A percentile compares a stretch with the other conserved stretches of the same genome.
phyloP scores from a whole-genome alignment of 2,329 filamentous ascomycete species.

The Clarireedia paspali region DNA sequence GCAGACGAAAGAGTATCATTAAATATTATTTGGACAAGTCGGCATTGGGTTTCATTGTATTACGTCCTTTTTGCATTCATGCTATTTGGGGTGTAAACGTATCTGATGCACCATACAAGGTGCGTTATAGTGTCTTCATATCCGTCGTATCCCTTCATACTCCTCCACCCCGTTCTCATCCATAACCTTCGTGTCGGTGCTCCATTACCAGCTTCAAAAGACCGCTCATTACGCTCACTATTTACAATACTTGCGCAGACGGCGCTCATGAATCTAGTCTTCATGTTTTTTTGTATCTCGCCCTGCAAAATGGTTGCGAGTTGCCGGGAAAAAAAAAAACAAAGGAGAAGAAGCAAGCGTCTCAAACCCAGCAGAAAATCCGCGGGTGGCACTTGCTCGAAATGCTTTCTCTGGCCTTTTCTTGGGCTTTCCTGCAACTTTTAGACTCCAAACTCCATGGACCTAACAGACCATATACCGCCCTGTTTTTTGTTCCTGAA shows the following conservation, averaged over 20 bases:
- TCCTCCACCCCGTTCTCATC: no score
- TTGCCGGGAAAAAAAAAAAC: not conserved
- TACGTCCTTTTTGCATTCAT: no score
- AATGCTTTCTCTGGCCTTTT: not conserved
- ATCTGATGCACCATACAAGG: no score
- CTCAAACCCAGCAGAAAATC: not conserved
- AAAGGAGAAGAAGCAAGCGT: not conserved
- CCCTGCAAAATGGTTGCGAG: not conserved
- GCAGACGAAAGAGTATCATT: no score
- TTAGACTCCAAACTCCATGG: constrained; percentile 4
- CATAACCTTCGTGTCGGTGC: no score
- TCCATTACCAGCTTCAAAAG: no score
- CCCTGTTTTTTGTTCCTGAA: not conserved
- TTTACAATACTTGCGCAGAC: not conserved
- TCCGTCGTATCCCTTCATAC: no score
- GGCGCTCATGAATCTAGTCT: no score
- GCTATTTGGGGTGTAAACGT: no score
- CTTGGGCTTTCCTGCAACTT: not conserved
- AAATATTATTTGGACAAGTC: no score
- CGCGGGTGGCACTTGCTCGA: not conserved
- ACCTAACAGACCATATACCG: not conserved
- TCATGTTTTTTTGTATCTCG: not conserved
- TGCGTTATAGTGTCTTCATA: no score
- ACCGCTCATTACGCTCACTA: not conserved
- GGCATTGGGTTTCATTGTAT: no score